These are phyloP conservation scores for Colletotrichum agaves DNA, from an alignment of 2,329 filamentous ascomycete genomes.

Conservation along the genomic window DNA sequence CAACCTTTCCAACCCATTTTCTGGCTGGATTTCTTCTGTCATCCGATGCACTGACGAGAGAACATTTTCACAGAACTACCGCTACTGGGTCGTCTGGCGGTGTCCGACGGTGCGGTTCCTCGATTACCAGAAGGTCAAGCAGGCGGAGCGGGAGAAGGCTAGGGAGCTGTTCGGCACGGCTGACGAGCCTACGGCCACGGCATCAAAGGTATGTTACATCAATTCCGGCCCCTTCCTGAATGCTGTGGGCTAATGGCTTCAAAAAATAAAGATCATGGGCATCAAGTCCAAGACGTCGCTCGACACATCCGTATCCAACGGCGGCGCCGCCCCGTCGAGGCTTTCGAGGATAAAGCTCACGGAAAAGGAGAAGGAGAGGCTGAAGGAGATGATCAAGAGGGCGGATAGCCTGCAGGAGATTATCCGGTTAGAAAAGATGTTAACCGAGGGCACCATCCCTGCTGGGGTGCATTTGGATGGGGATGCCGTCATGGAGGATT, in stretches of 20 bases:
- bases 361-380: constrained; percentile 84
- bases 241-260: neutral
- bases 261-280: constrained; percentile 75
- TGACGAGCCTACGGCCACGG: constrained; percentile 82
- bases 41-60: constrained; percentile 10
- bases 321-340: constrained; percentile 61
- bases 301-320: constrained; percentile 63
- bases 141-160: constrained; percentile 81
- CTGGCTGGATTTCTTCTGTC: neutral
- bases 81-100: constrained; percentile 90
- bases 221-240: too few species aligned
- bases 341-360: constrained; percentile 86
- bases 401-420: constrained; percentile 93
- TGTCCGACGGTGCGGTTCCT: constrained; percentile 88
- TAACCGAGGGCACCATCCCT: constrained; percentile 89
- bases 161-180: constrained; percentile 84
- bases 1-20: too few species aligned
- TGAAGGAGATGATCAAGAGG: constrained; percentile 88
- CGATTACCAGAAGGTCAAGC: constrained; percentile 91
- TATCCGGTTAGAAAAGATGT: constrained; percentile 86
- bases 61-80: constrained; percentile 75
- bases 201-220: constrained; percentile 67
- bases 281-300: constrained; percentile 80
- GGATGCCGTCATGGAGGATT: constrained; percentile 70
- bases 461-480: constrained; percentile 67